Percentiles rank a stretch among this genome's conserved stretches.
phyloP scores from a whole-genome alignment of 176 grass and related monocot species.

The Rhynchospora tenuis region DNA sequence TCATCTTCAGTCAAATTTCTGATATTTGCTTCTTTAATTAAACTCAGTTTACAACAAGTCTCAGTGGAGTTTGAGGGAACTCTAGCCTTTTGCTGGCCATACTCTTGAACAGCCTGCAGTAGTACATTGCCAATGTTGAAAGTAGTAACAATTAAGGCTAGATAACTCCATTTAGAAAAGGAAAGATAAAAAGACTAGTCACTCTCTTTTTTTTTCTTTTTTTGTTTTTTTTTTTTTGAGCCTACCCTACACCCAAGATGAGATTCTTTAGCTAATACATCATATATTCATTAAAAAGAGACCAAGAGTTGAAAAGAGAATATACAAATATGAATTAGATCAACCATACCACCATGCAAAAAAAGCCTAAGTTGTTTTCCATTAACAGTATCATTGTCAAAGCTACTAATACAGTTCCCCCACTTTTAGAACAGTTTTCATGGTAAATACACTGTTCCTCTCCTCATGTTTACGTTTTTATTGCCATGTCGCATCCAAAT shows the following conservation, averaged over 20 bases:
- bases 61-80: neutral
- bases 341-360: neutral
- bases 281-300: neutral
- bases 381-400: neutral
- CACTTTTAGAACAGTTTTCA: neutral
- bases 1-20: constrained; percentile 10
- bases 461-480: neutral
- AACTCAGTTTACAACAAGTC: neutral
- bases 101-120: constrained; percentile 69
- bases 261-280: neutral
- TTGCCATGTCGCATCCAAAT: neutral
- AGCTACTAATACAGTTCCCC: neutral
- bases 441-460: neutral
- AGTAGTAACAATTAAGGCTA: neutral
- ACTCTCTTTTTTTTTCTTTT: neutral
- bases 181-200: neutral
- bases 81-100: constrained; percentile 10
- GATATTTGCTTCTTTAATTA: neutral
- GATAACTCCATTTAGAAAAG: neutral
- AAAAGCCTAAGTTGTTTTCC: neutral
- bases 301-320: neutral
- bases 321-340: neutral
- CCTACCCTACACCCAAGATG: neutral
- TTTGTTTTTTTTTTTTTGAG: neutral
- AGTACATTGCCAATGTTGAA: neutral